Conservation (phyloP, 306 rosid genomes). For the Cicer judaicum region DNA sequence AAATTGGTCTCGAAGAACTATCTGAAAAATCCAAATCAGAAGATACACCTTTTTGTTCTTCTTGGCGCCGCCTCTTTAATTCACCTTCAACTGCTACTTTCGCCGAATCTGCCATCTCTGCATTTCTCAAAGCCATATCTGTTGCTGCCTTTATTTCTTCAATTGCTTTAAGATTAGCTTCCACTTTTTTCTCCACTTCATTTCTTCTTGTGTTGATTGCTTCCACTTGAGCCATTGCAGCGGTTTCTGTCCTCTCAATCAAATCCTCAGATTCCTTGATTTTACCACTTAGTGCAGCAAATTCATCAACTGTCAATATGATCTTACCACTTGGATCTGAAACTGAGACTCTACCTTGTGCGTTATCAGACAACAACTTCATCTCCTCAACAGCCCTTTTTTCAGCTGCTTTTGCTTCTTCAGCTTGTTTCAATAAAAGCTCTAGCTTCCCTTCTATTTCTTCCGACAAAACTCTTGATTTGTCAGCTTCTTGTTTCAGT, state of each 20-base stretch:
- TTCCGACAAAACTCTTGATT: conserved; percentile 39
- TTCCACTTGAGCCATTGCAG: conserved; percentile 55
- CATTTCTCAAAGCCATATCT: conserved; percentile 73
- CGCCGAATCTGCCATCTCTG: conserved; percentile 83
- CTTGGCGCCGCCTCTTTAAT: conserved; percentile 65
- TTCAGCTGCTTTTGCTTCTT: conserved; percentile 72
- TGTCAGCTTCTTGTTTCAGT: conserved; percentile 60
- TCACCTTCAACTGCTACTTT: conserved; percentile 68
- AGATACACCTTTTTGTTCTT: conserved; percentile 49
- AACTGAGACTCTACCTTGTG: conserved; percentile 38
- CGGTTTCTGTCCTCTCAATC: conserved; percentile 69
- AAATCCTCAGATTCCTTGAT: conserved; percentile 61
- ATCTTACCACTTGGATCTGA: conserved; percentile 56
- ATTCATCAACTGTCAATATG: conserved; percentile 61
- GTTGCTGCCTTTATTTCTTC: conserved; percentile 84
- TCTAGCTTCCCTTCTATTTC: conserved; percentile 62
- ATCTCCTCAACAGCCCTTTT: conserved; percentile 61
- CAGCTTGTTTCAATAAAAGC: conserved; percentile 53
- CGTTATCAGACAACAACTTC: conserved; percentile 52
- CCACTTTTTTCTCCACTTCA: conserved; percentile 63
- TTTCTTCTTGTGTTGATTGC: conserved; percentile 54
- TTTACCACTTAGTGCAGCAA: conserved; percentile 61
- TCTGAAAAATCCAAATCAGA: conserved; percentile 37
- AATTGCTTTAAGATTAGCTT: conserved; percentile 73
- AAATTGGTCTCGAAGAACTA: conserved; percentile 38